Evolutionary conservation across 495 filamentous ascomycete genomes (phyloP), one percentile per base, ranked within the genome.

Genomic region (Oidiodendron maius): DNA sequence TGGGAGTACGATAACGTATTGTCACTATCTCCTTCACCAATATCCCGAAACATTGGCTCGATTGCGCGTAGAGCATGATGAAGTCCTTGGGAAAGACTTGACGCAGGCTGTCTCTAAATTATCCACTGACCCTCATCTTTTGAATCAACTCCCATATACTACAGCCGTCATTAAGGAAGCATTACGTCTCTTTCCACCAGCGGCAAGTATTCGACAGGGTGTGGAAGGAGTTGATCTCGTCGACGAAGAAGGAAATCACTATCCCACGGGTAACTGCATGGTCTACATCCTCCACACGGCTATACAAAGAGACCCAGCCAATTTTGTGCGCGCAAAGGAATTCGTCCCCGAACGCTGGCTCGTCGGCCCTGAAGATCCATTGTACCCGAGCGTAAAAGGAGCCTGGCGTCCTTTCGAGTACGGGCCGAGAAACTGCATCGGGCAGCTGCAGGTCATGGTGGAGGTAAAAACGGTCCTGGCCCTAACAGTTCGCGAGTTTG

Each of bases 371-470:
- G 61, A 64, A 13, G 55, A 65, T 20, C 34, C 39, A 1, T 48
- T 71, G 42, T 62, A 60, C 48, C 59, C 72, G 21, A 30, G 12
- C 5, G 46, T 50, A 8, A 72, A 73, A 50, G 66, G 66, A 39
- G 69, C 70, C 0, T 81, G 68, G 68, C 60, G 67, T 5, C 68
- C 72, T 18, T 81, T 81, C 44, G 74, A 73, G 34, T 54, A 45
- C 12, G 76, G 76, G 8, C 69, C 75, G 2, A 53, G 77, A 4
- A 69, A 66, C 24, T 81, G 77, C 53, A 70, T 81, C 13, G 76
- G 76, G 0, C 71, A 79, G 60, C 67, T 71, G 21, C 59, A 78
- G 25, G 72, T 71, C 3, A 60, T 74, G 53, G 61, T 67, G 5
- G 73, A 80, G 55, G 54, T 73, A 20, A 63, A 64, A 44, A 60